Base-by-base conservation (phyloP, 331 rosid genomes). In the Pyrus hybrid region DNA sequence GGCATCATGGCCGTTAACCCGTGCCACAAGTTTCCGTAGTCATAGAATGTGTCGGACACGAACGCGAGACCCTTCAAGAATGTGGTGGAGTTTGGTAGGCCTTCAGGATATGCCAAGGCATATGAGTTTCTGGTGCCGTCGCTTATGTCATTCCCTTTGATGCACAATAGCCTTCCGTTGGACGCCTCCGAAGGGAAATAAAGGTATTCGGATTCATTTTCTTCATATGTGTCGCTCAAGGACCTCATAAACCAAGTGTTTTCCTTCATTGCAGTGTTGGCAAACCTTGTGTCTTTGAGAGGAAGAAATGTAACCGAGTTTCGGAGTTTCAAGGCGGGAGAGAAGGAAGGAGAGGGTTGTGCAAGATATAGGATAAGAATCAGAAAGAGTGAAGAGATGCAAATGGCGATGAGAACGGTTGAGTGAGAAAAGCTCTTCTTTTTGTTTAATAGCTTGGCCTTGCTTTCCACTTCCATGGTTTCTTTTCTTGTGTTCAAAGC, bases 221-320 rank as follows among this genome's bases (percentile, higher is more conserved):
- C 63, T 57, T 69, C 79, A 1, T 8, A 1, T 8, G 73, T 74
- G 74, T 81, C 87, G 13, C 54, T 64, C 49, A 81, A 58, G 49
- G 77, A 81, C 74, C 83, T 84, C 81, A 81, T 71, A 37, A 78
- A 84, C 81, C 83, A 81, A 13, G 85, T 81, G 70, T 84, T 17
- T 16, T 79, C 81, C 12, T 76, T 56, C 82, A 70, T 64, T n/a
- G 82, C 73, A 26, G 72, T 70, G 23, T 73, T 23, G 22, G 78
- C 49, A 41, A 68, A 84, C 68, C 87, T 68, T 43, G 74, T 61
- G 70, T 80, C 83, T 32, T 80, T 84, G 71, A 84, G 77, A 68
- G 80, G 85, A 20, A 80, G 64, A 75, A 84, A 84, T 22, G 83
- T 80, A 45, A 80, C 77, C n/a, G 76, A 84, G 21, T 54, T 74